Evolutionary conservation across 106 monocot genomes (phyloP), one percentile per base, ranked within the genome.

Genomic region (Acorus gramineus): DNA sequence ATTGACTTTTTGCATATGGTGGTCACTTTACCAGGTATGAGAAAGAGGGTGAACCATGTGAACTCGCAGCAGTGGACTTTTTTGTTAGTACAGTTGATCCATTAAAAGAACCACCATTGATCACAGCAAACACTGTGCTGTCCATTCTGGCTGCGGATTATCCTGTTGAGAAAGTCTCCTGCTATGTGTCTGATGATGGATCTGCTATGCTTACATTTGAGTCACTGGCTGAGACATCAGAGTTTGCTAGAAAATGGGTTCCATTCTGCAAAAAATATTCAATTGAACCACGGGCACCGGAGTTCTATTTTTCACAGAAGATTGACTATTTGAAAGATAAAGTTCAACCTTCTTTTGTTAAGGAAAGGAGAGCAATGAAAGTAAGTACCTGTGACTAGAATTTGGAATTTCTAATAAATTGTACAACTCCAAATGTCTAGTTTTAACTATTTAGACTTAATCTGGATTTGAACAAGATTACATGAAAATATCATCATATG

Each of bases 1-100:
- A 28, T 28, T 28, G 1, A 1, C 28, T 28, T 28, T 28, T 28
- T 28, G 28, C 28, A 28, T 28, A 28, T 28, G 43, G 59, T 65
- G 11, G 64, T 53, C 77, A 0, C 56, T 49, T 63, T 72, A 13
- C 43, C 67, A 93, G 93, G 74, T 93, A 84, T 61, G 93, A 89
- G 65, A 88, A 49, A 43, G 78, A 81, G 6, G 89, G 77, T 57
- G 84, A 85, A 52, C 69, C 51, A 7, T 74, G 55, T 76, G 73
- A 63, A 44, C 85, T 96, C 49, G 77, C 82, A 62, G 55, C 95
- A 61, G 90, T 96, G 59, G 95, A 96, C 67, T 96, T 96, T 70
- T 94, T 94, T 63, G 94, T 94, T 48, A 90, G 89, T 72, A 94
- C 94, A 52, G 94, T 94, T 77, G 94, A 96, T 77, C 95, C 95